Base-by-base conservation (phyloP, 352 stramenopile genomes). In the Globisporangium emineosum region DNA sequence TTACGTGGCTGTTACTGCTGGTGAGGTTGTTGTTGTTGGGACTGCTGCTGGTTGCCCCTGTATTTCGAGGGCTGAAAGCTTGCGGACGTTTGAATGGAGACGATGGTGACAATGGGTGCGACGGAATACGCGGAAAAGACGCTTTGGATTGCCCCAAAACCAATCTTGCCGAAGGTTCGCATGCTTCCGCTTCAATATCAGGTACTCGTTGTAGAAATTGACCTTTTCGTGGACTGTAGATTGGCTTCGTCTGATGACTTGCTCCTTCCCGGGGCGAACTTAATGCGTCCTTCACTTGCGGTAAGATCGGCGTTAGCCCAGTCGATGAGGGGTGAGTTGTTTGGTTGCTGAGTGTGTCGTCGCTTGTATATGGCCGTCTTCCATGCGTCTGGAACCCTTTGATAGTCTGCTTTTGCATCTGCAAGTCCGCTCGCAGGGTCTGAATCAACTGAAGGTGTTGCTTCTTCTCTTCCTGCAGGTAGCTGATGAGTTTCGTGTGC, bases 331-430 rank as follows among this genome's bases (percentile, higher is more conserved):
- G 9, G n/a, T 15, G n/a, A 27, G 17, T 21, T 5, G 27, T 17
- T 27, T 30, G n/a, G 33, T 60, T 8, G n/a, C 13, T 58, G 30
- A 56, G 29, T 3, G 15, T 27, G 17, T 55, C 57, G 35, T 56
- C 56, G 5, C 33, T 64, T 15, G 47, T 45, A 23, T 37, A 50
- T 7, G 37, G 49, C 3, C 49, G 64, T 17, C 57, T 42, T 12
- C 15, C 27, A 15, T 49, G 52, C 3, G 57, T 33, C 13, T 81
- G 71, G 5, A 81, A 37, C 0, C 62, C 64, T 5, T 68, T 67
- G n/a, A 89, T 60, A 6, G 72, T 77, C 60, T 88, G 84, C 56
- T 83, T 86, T 51, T 83, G 64, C 60, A 83, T 69, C 0, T 66
- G 56, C 13, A 87, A 19, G 32, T 91, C 81, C 6, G 63, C 45